A percentile compares a stretch with the other conserved stretches of the same genome.
These are phyloP conservation scores for Candida tibetensis DNA, from an alignment of 805 yeast genomes.

Conservation along the genomic window DNA sequence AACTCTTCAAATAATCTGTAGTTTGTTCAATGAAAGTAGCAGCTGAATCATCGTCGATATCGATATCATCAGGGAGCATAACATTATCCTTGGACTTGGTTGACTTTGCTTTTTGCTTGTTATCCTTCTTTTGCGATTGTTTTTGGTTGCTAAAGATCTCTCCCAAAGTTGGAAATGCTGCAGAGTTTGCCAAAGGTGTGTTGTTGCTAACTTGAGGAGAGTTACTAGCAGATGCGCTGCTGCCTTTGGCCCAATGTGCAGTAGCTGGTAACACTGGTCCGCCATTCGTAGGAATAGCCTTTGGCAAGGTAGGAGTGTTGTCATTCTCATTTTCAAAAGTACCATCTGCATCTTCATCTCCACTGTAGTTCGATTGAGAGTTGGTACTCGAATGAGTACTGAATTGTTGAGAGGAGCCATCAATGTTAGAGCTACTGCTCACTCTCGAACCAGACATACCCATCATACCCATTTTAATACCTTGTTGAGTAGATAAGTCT, in stretches of 20 bases:
- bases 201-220: slow-evolving; percentile 38
- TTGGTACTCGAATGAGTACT: not conserved
- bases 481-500: slow-evolving; percentile 75
- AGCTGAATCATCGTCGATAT: slow-evolving; percentile 46
- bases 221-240: slow-evolving; percentile 24
- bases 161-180: slow-evolving; percentile 61
- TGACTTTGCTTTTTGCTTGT: slow-evolving; percentile 28
- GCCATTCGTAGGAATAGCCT: slow-evolving; percentile 13
- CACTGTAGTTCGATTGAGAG: slow-evolving; percentile 6
- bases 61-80: slow-evolving; percentile 47
- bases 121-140: slow-evolving; percentile 28
- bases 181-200: slow-evolving; percentile 42
- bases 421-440: slow-evolving; percentile 18
- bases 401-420: slow-evolving; percentile 11
- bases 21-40: slow-evolving; percentile 48
- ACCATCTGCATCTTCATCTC: slow-evolving; percentile 11
- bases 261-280: slow-evolving; percentile 63
- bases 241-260: slow-evolving; percentile 57
- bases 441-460: slow-evolving; percentile 22
- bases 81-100: slow-evolving; percentile 30
- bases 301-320: slow-evolving; percentile 6
- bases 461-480: slow-evolving; percentile 54
- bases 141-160: slow-evolving; percentile 41
- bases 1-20: slow-evolving; percentile 38
- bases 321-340: slow-evolving; percentile 3